Evolutionary conservation across 768 basidiomycete genomes (phyloP).

Genomic region (Gelatoporia subvermispora): DNA sequence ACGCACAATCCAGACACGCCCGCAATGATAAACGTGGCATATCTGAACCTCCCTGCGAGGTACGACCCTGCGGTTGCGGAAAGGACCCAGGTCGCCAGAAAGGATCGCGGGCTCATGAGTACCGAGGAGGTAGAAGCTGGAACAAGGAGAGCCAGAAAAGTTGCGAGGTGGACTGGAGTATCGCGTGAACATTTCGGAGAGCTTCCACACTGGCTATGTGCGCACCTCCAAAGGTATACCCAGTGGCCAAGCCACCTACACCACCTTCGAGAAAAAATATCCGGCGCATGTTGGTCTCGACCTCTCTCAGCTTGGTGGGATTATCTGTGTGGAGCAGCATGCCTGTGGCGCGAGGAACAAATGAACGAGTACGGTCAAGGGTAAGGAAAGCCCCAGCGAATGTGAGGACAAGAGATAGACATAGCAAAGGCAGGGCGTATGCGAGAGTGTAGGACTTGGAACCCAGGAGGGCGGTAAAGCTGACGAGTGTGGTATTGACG

Average conservation of each 20-base stretch:
- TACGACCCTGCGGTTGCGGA: constrained; percentile 42
- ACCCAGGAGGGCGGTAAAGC: constrained; percentile 34
- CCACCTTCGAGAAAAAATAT: constrained; percentile 52
- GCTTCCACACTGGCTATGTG: neutral
- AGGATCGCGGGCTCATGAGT: constrained; percentile 42
- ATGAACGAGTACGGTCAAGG: constrained; percentile 63
- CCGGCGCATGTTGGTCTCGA: constrained; percentile 21
- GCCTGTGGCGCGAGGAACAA: constrained; percentile 35
- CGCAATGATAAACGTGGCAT: constrained; percentile 42
- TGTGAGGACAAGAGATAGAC: constrained; percentile 50
- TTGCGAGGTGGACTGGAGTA: constrained; percentile 51
- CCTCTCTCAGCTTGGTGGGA: constrained; percentile 28
- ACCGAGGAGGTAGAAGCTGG: constrained; percentile 44
- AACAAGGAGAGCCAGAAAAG: constrained; percentile 55
- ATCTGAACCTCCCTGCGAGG: constrained; percentile 52
- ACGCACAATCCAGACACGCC: constrained; percentile 53
- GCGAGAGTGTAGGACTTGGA: constrained; percentile 47
- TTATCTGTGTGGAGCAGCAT: constrained; percentile 10
- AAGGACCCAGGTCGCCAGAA: constrained; percentile 57
- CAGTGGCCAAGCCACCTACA: constrained; percentile 53
- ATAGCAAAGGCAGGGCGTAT: constrained; percentile 57
- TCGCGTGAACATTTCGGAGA: neutral
- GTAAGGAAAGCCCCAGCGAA: constrained; percentile 72
- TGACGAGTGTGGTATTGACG: constrained; percentile 2
- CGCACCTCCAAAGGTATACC: constrained; percentile 58